Evolutionary conservation across 768 basidiomycete species (phyloP), one percentile per base, ranked within the genome.

Genomic region (Auriscalpium orientale): DNA sequence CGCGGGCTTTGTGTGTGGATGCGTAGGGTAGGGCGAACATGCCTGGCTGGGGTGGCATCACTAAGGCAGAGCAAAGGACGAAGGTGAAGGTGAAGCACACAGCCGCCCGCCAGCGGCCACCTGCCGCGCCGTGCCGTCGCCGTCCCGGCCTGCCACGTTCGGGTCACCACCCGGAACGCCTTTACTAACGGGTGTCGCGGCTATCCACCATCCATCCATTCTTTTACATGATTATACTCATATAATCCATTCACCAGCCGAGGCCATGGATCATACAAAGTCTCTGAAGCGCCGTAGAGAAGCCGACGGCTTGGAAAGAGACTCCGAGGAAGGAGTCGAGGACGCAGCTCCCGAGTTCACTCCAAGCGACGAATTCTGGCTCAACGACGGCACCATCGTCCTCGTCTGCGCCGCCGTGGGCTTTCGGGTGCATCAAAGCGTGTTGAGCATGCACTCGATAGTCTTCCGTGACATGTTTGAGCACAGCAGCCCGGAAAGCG

Each of bases 11-110:
- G 67, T 74, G 76, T 13, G 70, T 73, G 50, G 79, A 73, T 34
- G 77, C 72, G 65, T 81, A 81, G 15, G 83, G 79, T 15, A 87
- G 67, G 3, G 83, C 73, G 64, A 88, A 88, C 58, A 87, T 72
- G 53, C 85, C 85, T 60, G 80, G 82, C 58, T 86, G 84, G 46
- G 85, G 85, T 49, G 84, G 84, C 82, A 85, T 85, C 0, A 8
- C 28, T 43, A 43, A 43, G 2, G 2, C 8, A 43, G 40, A 43
- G 15, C 28, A 2, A 28, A 3, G 2, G 40, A 43, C 4, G 40
- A 43, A 43, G 40, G 40, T 43, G 22, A 28, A 28, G 22, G 3
- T 5, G 5, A 28, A 28, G 22, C 22, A 28, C 22, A 28, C 22
- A 28, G 22, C 22, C 22, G 22, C 22, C 22, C 22, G 22, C 22